Evolutionary conservation across 1,139 yeast genomes (phyloP).

Genomic region (Geotrichum fermentans): DNA sequence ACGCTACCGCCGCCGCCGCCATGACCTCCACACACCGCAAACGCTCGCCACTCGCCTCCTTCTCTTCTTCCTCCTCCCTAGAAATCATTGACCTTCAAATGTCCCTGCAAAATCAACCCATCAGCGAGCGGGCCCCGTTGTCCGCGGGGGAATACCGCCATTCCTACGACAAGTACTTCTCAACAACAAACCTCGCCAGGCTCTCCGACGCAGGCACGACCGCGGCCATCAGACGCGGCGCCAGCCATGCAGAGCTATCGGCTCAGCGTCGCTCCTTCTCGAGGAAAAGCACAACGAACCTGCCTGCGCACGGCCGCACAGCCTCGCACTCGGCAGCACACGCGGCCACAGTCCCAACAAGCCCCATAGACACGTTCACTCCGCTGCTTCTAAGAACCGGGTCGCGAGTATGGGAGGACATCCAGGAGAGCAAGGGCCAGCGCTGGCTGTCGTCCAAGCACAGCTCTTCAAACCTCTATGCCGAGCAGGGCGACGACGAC

Average conservation of each 20-base stretch:
- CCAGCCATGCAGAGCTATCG: not conserved
- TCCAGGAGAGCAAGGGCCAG: constrained; percentile 31
- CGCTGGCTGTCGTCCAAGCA: constrained; percentile 28
- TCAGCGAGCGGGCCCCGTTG: not conserved
- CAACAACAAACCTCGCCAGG: not conserved
- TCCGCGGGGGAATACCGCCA: not conserved
- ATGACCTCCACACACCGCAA: too few species aligned
- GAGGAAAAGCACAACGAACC: not conserved
- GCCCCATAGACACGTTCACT: constrained; percentile 12
- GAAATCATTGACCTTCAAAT: not conserved
- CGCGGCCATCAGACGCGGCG: not conserved
- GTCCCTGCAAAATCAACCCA: not conserved
- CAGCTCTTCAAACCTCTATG: constrained; percentile 22
- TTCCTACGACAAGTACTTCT: constrained; percentile 7
- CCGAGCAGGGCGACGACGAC: constrained; percentile 10
- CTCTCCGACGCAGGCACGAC: not conserved
- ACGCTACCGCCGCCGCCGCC: too few species aligned
- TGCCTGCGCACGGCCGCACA: not conserved
- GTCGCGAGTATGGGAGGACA: constrained; percentile 31
- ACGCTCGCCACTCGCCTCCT: too few species aligned
- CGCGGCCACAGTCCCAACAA: not conserved
- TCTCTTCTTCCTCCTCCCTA: not conserved
- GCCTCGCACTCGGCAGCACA: not conserved
- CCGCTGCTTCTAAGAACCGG: constrained; percentile 29
- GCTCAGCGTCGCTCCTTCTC: too few species aligned